Conservation (phyloP, 768 basidiomycete species). For the Rhodotorula taiwanensis region DNA sequence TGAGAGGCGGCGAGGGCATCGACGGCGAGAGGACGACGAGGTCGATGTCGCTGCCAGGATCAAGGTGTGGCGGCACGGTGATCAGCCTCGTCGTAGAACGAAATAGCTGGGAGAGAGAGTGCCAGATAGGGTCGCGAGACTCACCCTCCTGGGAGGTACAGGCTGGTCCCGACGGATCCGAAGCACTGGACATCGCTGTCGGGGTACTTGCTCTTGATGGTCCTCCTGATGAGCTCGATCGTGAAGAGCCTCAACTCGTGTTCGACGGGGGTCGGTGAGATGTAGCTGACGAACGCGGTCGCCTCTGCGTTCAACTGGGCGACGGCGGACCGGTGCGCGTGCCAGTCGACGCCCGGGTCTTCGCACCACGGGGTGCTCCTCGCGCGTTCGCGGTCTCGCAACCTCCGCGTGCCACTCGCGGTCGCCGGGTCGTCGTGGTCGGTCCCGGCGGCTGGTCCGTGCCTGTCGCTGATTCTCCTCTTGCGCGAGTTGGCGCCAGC, state of each 20-base stretch:
- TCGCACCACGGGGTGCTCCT: constrained; percentile 35
- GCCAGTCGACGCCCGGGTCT: constrained; percentile 32
- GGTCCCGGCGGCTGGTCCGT: neutral
- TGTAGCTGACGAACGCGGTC: constrained; percentile 72
- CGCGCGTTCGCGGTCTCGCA: constrained; percentile 24
- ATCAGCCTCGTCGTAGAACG: too few species aligned
- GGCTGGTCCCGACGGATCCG: constrained; percentile 84
- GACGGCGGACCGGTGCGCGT: constrained; percentile 9
- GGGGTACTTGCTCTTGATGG: constrained; percentile 60
- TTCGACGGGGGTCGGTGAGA: constrained; percentile 76
- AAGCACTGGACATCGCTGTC: constrained; percentile 80
- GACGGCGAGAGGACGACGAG: constrained; percentile 73
- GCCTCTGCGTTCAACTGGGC: constrained; percentile 67
- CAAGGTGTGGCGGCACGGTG: constrained; percentile 1
- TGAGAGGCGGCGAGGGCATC: constrained; percentile 65
- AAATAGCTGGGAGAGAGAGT: too few species aligned
- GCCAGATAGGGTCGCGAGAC: too few species aligned
- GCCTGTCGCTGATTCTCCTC: neutral
- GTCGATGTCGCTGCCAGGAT: constrained; percentile 72
- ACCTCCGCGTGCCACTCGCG: neutral
- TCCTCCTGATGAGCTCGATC: constrained; percentile 61
- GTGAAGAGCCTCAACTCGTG: constrained; percentile 73
- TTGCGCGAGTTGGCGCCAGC: neutral
- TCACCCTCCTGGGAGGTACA: constrained; percentile 88
- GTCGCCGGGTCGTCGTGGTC: constrained; percentile 5